These are phyloP conservation scores for Jamesozyma jinghongensis DNA, from an alignment of 805 yeast genomes.

Conservation along the genomic window DNA sequence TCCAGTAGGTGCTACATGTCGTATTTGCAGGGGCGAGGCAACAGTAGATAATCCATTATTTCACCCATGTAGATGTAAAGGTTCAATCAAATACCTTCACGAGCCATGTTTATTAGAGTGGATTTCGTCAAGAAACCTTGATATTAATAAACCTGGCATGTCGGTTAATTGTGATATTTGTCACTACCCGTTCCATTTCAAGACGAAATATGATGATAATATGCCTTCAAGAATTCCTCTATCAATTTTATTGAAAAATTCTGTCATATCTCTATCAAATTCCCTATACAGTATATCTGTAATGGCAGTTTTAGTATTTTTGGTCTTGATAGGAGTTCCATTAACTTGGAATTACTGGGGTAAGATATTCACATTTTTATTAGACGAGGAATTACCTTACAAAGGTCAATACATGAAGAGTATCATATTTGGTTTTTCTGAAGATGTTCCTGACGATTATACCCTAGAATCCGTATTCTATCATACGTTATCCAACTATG, in stretches of 20 bases:
- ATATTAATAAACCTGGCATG: conserved; percentile 32
- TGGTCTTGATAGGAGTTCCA: conserved; percentile 42
- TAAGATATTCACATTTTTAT: conserved; percentile 44
- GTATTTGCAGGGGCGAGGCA: conserved; percentile 93
- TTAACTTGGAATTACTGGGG: conserved; percentile 47
- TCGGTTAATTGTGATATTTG: conserved; percentile 80
- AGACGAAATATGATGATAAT: conserved; percentile 51
- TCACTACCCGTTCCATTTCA: conserved; percentile 60
- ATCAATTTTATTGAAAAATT: conserved; percentile 36
- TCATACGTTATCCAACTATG: conserved; percentile 16
- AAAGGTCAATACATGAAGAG: conserved; percentile 22
- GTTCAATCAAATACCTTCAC: conserved; percentile 87
- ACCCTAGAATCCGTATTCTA: conserved; percentile 6
- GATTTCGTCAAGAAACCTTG: conserved; percentile 41
- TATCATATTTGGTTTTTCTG: conserved; percentile 21
- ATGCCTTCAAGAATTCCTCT: conserved; percentile 62
- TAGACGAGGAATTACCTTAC: conserved; percentile 46
- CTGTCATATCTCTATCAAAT: conserved; percentile 18
- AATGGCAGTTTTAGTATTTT: conserved; percentile 29
- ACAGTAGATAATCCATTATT: conserved; percentile 67
- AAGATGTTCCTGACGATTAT: conserved; percentile 4
- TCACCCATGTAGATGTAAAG: conserved; percentile 91
- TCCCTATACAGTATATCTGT: conserved; percentile 14
- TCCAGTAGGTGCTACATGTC: conserved; percentile 44
- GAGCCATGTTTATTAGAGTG: conserved; percentile 87